Conservation (phyloP, 2,329 filamentous ascomycete species). For the Pseudogymnoascus sp. region DNA sequence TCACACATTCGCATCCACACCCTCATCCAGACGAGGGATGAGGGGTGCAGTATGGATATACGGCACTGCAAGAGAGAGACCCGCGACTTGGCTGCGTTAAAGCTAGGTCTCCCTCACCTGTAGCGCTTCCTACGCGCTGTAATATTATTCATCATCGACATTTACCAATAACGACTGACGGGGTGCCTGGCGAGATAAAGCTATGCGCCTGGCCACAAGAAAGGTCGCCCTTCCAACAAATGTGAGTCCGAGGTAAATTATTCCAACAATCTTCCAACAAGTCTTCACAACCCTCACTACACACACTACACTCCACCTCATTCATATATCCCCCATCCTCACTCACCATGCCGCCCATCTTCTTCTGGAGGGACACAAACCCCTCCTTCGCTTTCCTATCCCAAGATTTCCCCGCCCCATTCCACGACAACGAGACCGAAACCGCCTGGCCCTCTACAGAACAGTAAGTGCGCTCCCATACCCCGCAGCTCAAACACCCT, state of each 20-base stretch:
- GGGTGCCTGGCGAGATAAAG: not conserved
- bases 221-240: not conserved
- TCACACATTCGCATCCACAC: not conserved
- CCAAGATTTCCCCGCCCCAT: conserved; percentile 51
- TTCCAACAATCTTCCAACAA: not conserved
- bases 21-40: not conserved
- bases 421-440: conserved; percentile 30
- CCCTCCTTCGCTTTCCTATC: conserved; percentile 46
- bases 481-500: not conserved
- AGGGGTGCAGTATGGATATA: not conserved
- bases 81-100: not conserved
- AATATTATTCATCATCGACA: not conserved
- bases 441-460: conserved; percentile 42
- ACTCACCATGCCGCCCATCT: conserved; percentile 18
- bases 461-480: conserved; percentile 31
- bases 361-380: conserved; percentile 42
- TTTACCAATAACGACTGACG: not conserved
- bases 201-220: not conserved
- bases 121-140: not conserved
- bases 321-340: not conserved
- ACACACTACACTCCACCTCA: not conserved
- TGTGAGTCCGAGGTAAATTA: not conserved
- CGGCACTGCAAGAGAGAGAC: not conserved
- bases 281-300: not conserved
- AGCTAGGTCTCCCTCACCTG: not conserved